Base-by-base conservation (phyloP, 176 grass and related monocot species). In the Secale cereale region DNA sequence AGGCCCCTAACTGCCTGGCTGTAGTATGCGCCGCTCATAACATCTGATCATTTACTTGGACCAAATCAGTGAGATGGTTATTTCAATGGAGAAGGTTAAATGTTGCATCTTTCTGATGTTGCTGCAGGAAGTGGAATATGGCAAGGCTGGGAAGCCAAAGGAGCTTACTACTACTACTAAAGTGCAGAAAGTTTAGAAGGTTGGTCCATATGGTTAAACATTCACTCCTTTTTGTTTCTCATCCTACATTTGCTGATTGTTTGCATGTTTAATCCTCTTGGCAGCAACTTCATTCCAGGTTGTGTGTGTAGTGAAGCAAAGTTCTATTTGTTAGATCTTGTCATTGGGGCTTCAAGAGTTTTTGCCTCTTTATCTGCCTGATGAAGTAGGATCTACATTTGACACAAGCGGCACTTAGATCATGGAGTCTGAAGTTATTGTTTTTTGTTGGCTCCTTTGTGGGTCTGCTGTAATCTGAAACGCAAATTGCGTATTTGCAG, bases 101-200 rank as follows among this genome's bases (percentile, higher is more conserved):
- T 16, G 48, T 77, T 70, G 37, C 37, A 6, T 46, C 43, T 74
- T 78, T 78, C 28, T 70, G 14, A 74, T 64, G 33, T 60, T 15
- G 23, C 12, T 79, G 43, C 78, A 93, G 91, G 85, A 92, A 37
- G 81, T 86, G 65, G 88, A 93, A 40, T 70, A 30, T 76, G 84
- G 71, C 67, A 93, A 93, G 84, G 50, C 43, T 68, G 65, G 78
- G 15, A 93, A 86, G 46, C 82, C 60, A 50, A 93, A 86, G 81
- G 88, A 91, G 37, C 65, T 84, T 67, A 80, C 70, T 64, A 70
- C 70, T 45, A 81, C 64, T 57, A 81, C 30, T 67, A 91, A 91
- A 86, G 88, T 76, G 79, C 91, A 91, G 46, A 89, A 83, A 82
- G 82, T 93, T 59, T 93, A 61, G 57, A 90, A 40, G 67, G 91